phyloP scores from a whole-genome alignment of 257 asterid species.

The Solanum pennellii region DNA sequence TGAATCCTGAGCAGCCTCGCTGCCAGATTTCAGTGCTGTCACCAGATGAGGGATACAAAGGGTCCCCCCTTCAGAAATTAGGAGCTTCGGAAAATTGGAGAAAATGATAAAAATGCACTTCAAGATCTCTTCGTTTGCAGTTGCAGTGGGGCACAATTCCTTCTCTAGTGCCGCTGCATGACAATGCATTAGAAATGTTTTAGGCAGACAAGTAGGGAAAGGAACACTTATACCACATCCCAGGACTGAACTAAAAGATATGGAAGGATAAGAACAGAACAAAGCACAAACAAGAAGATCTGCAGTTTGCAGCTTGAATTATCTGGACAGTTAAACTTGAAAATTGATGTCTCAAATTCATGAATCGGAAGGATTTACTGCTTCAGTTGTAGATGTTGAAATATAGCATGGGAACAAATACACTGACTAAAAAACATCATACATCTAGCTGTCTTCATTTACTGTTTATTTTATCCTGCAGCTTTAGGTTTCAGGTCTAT shows the following conservation, averaged over 20 bases:
- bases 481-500: background rate
- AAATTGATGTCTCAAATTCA: background rate
- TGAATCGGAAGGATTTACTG: background rate
- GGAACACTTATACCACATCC: background rate
- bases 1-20: constrained; percentile 62
- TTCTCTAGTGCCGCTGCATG: constrained; percentile 78
- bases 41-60: constrained; percentile 68
- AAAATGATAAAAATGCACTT: constrained; percentile 53
- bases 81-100: constrained; percentile 66
- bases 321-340: background rate
- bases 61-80: constrained; percentile 62
- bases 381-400: background rate
- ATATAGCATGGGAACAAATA: background rate
- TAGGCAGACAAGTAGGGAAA: background rate
- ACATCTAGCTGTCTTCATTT: background rate
- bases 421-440: background rate
- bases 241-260: background rate
- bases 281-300: background rate
- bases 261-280: background rate
- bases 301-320: background rate
- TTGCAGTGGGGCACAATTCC: constrained; percentile 41
- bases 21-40: constrained; percentile 56
- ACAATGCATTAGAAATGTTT: constrained; percentile 5
- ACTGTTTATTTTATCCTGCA: background rate
- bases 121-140: constrained; percentile 59